Evolutionary conservation across 2,329 filamentous ascomycete species (phyloP).

Genomic region (Ilyonectria sp.): DNA sequence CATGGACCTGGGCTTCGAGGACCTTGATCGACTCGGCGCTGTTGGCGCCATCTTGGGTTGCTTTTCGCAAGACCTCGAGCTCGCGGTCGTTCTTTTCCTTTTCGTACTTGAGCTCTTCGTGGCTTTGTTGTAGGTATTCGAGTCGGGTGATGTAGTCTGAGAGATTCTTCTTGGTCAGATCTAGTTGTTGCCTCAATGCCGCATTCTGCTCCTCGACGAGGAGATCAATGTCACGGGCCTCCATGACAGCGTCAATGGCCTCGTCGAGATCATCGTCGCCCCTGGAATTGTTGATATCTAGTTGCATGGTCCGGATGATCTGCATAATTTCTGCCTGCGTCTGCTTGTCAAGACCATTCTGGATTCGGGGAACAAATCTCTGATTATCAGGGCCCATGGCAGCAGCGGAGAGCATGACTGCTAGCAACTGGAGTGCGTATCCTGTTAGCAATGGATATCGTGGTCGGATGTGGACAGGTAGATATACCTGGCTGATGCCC

Average conservation of each 20-base stretch:
- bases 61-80: conserved; percentile 64
- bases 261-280: conserved; percentile 59
- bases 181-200: conserved; percentile 65
- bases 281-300: conserved; percentile 54
- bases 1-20: conserved; percentile 71
- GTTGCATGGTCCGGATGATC: conserved; percentile 60
- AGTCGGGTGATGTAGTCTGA: conserved; percentile 73
- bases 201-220: conserved; percentile 71
- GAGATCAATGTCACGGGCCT: conserved; percentile 68
- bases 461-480: conserved; percentile 30
- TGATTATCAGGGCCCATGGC: conserved; percentile 71
- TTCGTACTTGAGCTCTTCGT: conserved; percentile 77
- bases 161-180: conserved; percentile 68
- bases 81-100: conserved; percentile 71
- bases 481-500: conserved; percentile 66
- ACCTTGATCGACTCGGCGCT: conserved; percentile 67
- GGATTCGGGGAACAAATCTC: conserved; percentile 66
- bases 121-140: conserved; percentile 72
- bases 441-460: conserved; percentile 41
- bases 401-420: conserved; percentile 73
- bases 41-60: conserved; percentile 67
- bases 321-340: conserved; percentile 63
- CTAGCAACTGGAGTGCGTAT: conserved; percentile 67
- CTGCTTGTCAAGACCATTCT: conserved; percentile 57
- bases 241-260: conserved; percentile 57